Conservation (phyloP, 1,284 basidiomycete genomes). For the Ceratobasidium sp. region DNA sequence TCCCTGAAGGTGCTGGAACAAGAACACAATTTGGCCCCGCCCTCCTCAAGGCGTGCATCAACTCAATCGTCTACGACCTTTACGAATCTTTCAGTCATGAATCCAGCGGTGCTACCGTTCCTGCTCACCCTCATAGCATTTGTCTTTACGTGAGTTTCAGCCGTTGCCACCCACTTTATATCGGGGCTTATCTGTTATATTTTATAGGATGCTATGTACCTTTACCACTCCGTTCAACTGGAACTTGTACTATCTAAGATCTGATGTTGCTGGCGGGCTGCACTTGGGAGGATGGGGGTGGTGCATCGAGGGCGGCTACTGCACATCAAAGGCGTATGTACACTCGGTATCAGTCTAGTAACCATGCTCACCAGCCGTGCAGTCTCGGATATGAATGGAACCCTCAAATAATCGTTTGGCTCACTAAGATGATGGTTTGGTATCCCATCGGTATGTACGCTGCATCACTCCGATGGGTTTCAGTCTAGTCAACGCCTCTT, state of each 20-base stretch:
- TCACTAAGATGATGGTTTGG: slow-evolving; percentile 39
- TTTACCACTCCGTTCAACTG: slow-evolving; percentile 32
- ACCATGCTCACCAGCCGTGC: slow-evolving; percentile 8
- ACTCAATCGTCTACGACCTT: slow-evolving; percentile 19
- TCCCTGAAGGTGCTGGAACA: slow-evolving; percentile 2
- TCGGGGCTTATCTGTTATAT: neutral
- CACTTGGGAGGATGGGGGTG: slow-evolving; percentile 35
- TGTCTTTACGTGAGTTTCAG: slow-evolving; percentile 23
- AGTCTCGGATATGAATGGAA: slow-evolving; percentile 35
- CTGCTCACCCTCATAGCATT: slow-evolving; percentile 33
- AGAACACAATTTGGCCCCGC: slow-evolving; percentile 33
- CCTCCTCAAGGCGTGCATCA: slow-evolving; percentile 12
- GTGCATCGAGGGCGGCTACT: slow-evolving; percentile 19
- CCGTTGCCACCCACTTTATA: slow-evolving; percentile 5
- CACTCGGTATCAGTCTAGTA: neutral
- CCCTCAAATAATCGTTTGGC: slow-evolving; percentile 35
- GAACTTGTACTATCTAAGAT: slow-evolving; percentile 36
- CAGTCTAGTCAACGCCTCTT: neutral
- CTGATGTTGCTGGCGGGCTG: slow-evolving; percentile 31
- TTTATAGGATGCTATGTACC: slow-evolving; percentile 24
- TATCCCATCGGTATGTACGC: slow-evolving; percentile 32
- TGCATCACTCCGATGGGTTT: neutral
- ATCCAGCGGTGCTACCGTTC: slow-evolving; percentile 28
- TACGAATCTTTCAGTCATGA: slow-evolving; percentile 15
- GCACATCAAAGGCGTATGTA: slow-evolving; percentile 27